Conservation (phyloP, 1,139 yeast genomes). For the Pichia sp. region DNA sequence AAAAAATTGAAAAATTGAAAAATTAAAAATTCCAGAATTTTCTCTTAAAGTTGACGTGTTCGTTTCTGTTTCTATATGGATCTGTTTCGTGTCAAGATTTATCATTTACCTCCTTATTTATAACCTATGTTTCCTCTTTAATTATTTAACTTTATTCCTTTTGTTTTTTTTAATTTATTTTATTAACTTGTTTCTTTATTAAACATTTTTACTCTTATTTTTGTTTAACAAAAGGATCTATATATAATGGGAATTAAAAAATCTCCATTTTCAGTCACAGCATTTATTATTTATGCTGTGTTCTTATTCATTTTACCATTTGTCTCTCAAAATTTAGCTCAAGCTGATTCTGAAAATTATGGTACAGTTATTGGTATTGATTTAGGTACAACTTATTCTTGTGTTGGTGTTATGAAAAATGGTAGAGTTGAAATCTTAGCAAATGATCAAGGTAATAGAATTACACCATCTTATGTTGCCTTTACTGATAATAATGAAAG, state of each 20-base stretch:
- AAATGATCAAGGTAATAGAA: slow-evolving; percentile 93
- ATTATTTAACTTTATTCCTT: no score
- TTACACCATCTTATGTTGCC: slow-evolving; percentile 87
- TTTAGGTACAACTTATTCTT: slow-evolving; percentile 87
- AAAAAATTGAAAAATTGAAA: no score
- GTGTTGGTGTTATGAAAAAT: slow-evolving; percentile 90
- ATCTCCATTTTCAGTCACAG: slow-evolving; percentile 12
- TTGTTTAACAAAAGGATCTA: slow-evolving; percentile 15
- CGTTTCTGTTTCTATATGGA: background rate
- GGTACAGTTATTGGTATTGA: slow-evolving; percentile 85
- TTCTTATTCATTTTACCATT: slow-evolving; percentile 57
- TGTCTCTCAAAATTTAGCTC: slow-evolving; percentile 32
- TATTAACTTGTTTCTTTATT: background rate
- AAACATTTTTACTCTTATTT: background rate
- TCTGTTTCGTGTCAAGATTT: background rate
- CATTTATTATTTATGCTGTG: slow-evolving; percentile 43
- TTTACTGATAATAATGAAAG: slow-evolving; percentile 69
- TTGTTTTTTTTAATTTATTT: no score
- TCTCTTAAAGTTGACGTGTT: slow-evolving; percentile 3
- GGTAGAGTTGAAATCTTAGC: slow-evolving; percentile 91
- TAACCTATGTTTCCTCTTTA: no score
- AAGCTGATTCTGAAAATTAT: slow-evolving; percentile 48
- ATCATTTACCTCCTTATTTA: background rate
- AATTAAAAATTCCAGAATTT: no score
- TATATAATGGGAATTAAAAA: slow-evolving; percentile 9